Percentiles rank a stretch among this genome's conserved stretches.
These are phyloP conservation scores for Cydonia oblonga DNA, from an alignment of 331 rosid genomes.

Conservation along the genomic window DNA sequence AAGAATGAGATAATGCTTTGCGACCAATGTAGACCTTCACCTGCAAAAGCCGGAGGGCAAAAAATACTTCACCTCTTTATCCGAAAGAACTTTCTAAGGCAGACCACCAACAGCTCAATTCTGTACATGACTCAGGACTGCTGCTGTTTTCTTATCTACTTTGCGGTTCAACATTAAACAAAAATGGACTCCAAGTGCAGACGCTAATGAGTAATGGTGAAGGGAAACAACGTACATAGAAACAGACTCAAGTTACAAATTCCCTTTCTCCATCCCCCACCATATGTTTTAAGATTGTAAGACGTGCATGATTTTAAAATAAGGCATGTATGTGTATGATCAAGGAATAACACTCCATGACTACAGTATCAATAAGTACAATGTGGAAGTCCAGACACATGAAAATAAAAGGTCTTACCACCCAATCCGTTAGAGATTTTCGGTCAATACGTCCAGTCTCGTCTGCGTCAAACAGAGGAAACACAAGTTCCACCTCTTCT, in stretches of 20 bases:
- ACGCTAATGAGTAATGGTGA: background rate
- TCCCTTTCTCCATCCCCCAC: background rate
- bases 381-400: background rate
- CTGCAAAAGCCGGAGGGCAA: conserved; percentile 24
- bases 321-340: background rate
- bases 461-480: conserved; percentile 42
- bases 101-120: background rate
- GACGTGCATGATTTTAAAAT: background rate
- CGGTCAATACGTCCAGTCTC: conserved; percentile 48
- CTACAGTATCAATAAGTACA: background rate
- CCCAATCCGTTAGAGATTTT: conserved; percentile 62
- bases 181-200: background rate
- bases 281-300: background rate
- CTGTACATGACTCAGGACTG: background rate
- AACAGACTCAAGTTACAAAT: background rate
- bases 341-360: background rate
- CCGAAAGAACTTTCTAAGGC: background rate
- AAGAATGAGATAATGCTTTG: conserved; percentile 69
- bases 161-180: background rate
- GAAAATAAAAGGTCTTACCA: conserved; percentile 45
- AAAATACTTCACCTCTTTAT: background rate
- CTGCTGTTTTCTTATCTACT: background rate
- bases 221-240: background rate
- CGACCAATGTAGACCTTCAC: conserved; percentile 76
- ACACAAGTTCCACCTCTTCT: conserved; percentile 70